These are phyloP conservation scores for Russula dissimulans DNA, from an alignment of 768 basidiomycete genomes.

Conservation along the genomic window DNA sequence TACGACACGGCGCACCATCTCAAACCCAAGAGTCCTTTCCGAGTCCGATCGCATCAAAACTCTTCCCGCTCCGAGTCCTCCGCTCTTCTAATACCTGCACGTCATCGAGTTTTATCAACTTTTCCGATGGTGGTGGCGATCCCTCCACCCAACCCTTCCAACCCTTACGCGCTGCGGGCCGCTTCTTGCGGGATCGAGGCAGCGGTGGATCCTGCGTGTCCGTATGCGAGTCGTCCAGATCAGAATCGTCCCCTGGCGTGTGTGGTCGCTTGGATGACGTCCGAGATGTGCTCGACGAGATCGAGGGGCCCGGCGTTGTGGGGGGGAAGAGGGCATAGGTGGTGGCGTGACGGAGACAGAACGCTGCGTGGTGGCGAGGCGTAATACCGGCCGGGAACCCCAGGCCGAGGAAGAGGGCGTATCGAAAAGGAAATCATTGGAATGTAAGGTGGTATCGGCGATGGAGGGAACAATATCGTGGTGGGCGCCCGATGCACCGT, in stretches of 20 bases:
- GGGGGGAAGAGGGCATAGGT: slow-evolving; percentile 57
- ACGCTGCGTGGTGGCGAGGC: slow-evolving; percentile 59
- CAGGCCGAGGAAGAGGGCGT: slow-evolving; percentile 44
- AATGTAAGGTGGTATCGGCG: slow-evolving; percentile 15
- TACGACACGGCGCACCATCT: slow-evolving; percentile 30
- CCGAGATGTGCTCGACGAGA: slow-evolving; percentile 62
- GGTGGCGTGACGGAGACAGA: slow-evolving; percentile 63
- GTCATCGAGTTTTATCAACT: slow-evolving; percentile 72
- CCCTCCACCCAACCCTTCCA: slow-evolving; percentile 93
- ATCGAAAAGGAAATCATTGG: slow-evolving; percentile 15
- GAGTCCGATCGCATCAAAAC: slow-evolving; percentile 73
- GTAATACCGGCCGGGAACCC: slow-evolving; percentile 62
- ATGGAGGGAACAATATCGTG: slow-evolving; percentile 18
- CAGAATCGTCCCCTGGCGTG: slow-evolving; percentile 55
- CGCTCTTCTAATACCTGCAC: slow-evolving; percentile 64
- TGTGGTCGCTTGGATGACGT: slow-evolving; percentile 74
- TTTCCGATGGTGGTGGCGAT: slow-evolving; percentile 69
- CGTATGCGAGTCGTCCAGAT: slow-evolving; percentile 19
- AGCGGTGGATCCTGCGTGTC: slow-evolving; percentile 22
- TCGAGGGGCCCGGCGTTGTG: slow-evolving; percentile 68
- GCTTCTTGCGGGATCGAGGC: slow-evolving; percentile 36
- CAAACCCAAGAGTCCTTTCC: slow-evolving; percentile 71
- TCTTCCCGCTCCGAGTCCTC: slow-evolving; percentile 75
- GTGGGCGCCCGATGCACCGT: slow-evolving; percentile 20
- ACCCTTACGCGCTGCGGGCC: slow-evolving; percentile 60